phyloP scores from a whole-genome alignment of 768 basidiomycete genomes.

The Sporobolomyces pararoseus region DNA sequence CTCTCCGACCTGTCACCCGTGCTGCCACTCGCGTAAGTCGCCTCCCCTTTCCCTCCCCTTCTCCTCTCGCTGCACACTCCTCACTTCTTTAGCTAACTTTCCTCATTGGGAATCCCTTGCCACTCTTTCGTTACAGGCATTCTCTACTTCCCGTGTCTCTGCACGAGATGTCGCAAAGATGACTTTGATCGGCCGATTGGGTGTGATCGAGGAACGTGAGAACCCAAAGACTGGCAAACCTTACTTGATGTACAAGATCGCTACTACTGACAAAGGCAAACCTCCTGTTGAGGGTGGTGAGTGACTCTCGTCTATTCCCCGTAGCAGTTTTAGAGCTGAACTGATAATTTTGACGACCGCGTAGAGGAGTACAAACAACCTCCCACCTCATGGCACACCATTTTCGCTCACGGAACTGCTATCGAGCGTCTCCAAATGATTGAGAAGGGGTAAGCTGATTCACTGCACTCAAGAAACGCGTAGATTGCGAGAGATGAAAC shows the following conservation, averaged over 20 bases:
- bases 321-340: neutral
- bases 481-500: neutral
- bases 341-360: neutral
- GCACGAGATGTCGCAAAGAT: slow-evolving; percentile 60
- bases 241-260: slow-evolving; percentile 77
- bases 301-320: neutral
- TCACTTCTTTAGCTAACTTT: neutral
- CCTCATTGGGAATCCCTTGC: neutral
- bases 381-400: slow-evolving; percentile 68
- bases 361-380: slow-evolving; percentile 57
- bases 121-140: slow-evolving; percentile 20
- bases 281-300: slow-evolving; percentile 37
- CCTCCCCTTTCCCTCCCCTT: neutral
- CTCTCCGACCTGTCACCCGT: slow-evolving; percentile 25
- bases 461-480: neutral
- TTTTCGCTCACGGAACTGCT: slow-evolving; percentile 70
- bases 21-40: slow-evolving; percentile 24
- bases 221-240: slow-evolving; percentile 70
- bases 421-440: slow-evolving; percentile 65
- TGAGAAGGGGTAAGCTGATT: slow-evolving; percentile 57
- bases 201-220: slow-evolving; percentile 66
- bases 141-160: slow-evolving; percentile 32
- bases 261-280: slow-evolving; percentile 57
- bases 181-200: slow-evolving; percentile 69
- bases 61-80: neutral